These are phyloP conservation scores for Penicillium bovifimosum DNA, from an alignment of 495 filamentous ascomycete species.

Conservation along the genomic window DNA sequence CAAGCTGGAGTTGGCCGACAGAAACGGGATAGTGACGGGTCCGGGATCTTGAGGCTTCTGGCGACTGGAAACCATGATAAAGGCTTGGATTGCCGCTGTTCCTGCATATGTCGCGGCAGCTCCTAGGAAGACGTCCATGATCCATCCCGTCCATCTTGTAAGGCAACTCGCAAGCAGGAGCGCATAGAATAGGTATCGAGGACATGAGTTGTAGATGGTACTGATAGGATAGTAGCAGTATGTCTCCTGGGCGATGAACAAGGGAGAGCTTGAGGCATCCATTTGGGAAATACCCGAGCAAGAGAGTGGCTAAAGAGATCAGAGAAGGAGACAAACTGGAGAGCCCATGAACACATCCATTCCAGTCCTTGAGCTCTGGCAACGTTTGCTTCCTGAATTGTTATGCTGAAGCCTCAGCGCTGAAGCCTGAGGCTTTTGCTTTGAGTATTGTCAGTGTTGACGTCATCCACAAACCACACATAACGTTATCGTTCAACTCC, in stretches of 20 bases:
- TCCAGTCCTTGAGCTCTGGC: too few relatives aligned
- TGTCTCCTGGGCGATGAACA: slow-evolving; percentile 33
- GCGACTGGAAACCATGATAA: slow-evolving; percentile 26
- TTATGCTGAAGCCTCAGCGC: too few relatives aligned
- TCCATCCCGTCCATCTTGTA: slow-evolving; percentile 34
- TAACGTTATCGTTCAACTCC: too few relatives aligned
- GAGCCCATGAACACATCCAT: too few relatives aligned
- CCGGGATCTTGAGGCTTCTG: slow-evolving; percentile 7
- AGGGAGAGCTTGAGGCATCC: slow-evolving; percentile 6
- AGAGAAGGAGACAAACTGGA: neutral
- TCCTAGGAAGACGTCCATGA: slow-evolving; percentile 29
- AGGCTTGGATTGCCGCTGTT: slow-evolving; percentile 30
- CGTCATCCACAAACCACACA: too few relatives aligned
- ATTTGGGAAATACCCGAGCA: neutral
- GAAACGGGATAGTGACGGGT: slow-evolving; percentile 22
- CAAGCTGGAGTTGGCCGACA: slow-evolving; percentile 18
- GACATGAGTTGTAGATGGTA: slow-evolving; percentile 34
- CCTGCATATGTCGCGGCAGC: slow-evolving; percentile 33
- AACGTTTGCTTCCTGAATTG: too few relatives aligned
- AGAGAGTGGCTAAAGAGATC: too few relatives aligned
- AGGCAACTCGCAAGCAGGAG: slow-evolving; percentile 25
- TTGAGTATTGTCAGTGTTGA: too few relatives aligned
- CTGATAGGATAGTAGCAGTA: slow-evolving; percentile 33
- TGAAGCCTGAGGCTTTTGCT: too few relatives aligned
- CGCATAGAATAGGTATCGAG: slow-evolving; percentile 33